A percentile compares a stretch with the other conserved stretches of the same genome.
phyloP scores from a whole-genome alignment of 2,329 filamentous ascomycete genomes.

The Ophiostoma sp. region DNA sequence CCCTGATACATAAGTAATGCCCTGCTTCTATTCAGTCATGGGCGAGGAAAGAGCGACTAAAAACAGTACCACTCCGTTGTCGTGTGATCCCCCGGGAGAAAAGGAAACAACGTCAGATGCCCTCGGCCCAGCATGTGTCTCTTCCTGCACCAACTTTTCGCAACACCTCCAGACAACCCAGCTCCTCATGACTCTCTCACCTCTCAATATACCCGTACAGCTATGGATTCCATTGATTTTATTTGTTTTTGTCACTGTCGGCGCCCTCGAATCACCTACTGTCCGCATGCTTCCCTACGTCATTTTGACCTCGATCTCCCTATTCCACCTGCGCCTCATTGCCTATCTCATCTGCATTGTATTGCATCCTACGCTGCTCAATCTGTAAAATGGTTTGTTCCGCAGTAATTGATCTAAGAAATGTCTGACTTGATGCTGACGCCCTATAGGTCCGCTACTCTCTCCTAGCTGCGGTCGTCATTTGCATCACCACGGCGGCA shows the following conservation, averaged over 20 bases:
- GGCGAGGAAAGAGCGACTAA: neutral
- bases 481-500: neutral
- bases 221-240: conserved; percentile 14
- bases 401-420: too few relatives aligned
- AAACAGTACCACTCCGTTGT: neutral
- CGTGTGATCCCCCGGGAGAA: neutral
- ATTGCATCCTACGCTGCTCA: conserved; percentile 5
- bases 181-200: conserved; percentile 8
- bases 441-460: neutral
- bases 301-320: conserved; percentile 3
- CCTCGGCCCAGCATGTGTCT: neutral
- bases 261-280: conserved; percentile 16
- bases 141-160: neutral
- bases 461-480: neutral
- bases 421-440: neutral
- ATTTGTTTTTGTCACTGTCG: conserved; percentile 8
- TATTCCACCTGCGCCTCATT: conserved; percentile 19
- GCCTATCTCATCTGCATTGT: conserved; percentile 18
- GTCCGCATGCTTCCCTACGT: conserved; percentile 17
- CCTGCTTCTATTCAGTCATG: too few relatives aligned
- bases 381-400: conserved; percentile 11
- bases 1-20: neutral
- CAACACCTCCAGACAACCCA: neutral
- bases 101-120: neutral
- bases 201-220: conserved; percentile 20